Percentiles rank a stretch among this genome's conserved stretches.
These are phyloP conservation scores for Danielozyma ontarioensis DNA, from an alignment of 805 yeast species.

Conservation along the genomic window DNA sequence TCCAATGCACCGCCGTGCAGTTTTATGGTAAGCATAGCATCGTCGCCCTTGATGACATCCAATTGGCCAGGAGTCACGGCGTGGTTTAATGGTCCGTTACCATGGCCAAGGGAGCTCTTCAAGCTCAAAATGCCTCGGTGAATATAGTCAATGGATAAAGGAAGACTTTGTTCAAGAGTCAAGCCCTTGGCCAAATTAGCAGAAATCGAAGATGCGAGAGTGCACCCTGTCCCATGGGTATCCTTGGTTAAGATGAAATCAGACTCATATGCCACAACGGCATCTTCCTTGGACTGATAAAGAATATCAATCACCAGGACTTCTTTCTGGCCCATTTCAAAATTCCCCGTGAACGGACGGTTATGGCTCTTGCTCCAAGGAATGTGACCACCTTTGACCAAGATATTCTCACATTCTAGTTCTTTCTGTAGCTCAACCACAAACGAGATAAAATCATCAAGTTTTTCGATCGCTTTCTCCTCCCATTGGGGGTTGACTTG, in stretches of 20 bases:
- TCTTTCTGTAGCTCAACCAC: conserved; percentile 17
- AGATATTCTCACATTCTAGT: conserved; percentile 45
- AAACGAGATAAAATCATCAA: conserved; percentile 33
- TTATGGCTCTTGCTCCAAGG: conserved; percentile 32
- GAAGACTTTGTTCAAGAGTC: conserved; percentile 44
- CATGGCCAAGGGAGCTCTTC: conserved; percentile 43
- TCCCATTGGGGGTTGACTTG: conserved; percentile 7
- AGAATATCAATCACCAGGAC: conserved; percentile 46
- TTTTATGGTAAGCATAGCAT: conserved; percentile 2
- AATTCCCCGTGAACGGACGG: too few species aligned
- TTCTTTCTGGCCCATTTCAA: neutral
- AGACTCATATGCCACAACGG: conserved; percentile 43
- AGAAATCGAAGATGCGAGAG: conserved; percentile 75
- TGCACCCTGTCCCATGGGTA: conserved; percentile 91
- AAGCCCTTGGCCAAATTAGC: conserved; percentile 62
- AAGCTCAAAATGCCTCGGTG: conserved; percentile 52
- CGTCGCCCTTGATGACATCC: conserved; percentile 2
- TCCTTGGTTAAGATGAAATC: conserved; percentile 41
- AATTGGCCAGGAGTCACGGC: conserved; percentile 21
- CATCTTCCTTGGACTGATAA: conserved; percentile 35
- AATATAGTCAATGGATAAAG: conserved; percentile 57
- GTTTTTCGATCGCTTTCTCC: conserved; percentile 14
- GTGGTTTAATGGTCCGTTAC: conserved; percentile 79
- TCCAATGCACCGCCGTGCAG: conserved; percentile 26
- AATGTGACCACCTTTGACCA: conserved; percentile 79